These are phyloP conservation scores for Dipteronia sinensis DNA, from an alignment of 345 rosid genomes.

Conservation along the genomic window DNA sequence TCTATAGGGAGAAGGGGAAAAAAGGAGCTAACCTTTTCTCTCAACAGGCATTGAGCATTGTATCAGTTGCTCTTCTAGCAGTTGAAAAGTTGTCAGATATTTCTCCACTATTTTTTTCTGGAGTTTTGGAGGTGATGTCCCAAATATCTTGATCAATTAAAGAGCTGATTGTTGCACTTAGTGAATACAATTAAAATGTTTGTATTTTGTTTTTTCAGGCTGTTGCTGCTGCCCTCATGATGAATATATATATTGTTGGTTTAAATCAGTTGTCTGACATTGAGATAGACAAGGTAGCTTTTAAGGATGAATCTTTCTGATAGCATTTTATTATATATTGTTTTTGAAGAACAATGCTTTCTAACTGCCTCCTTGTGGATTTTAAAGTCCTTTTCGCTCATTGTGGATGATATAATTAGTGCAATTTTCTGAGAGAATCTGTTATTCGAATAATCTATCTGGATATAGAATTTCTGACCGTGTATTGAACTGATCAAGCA, in stretches of 20 bases:
- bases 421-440: constrained; percentile 10
- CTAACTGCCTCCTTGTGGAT: neutral
- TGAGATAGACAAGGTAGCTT: constrained; percentile 87
- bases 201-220: constrained; percentile 58
- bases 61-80: constrained; percentile 93
- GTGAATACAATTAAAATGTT: constrained; percentile 1
- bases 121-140: constrained; percentile 69
- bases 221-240: constrained; percentile 84
- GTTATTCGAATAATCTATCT: neutral
- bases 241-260: constrained; percentile 95
- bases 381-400: constrained; percentile 4
- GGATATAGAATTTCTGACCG: neutral
- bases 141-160: neutral
- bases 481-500: constrained; percentile 9
- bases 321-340: neutral
- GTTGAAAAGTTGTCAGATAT: constrained; percentile 77
- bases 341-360: neutral
- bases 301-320: constrained; percentile 1
- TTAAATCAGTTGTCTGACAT: constrained; percentile 86
- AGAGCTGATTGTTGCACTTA: neutral
- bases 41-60: constrained; percentile 75
- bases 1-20: neutral
- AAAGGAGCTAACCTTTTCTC: constrained; percentile 20
- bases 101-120: constrained; percentile 67
- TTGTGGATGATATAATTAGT: neutral